Percentiles rank a stretch among this genome's conserved stretches.
phyloP scores from a whole-genome alignment of 1,284 basidiomycete species.

The Lentinula novae-zelandiae region DNA sequence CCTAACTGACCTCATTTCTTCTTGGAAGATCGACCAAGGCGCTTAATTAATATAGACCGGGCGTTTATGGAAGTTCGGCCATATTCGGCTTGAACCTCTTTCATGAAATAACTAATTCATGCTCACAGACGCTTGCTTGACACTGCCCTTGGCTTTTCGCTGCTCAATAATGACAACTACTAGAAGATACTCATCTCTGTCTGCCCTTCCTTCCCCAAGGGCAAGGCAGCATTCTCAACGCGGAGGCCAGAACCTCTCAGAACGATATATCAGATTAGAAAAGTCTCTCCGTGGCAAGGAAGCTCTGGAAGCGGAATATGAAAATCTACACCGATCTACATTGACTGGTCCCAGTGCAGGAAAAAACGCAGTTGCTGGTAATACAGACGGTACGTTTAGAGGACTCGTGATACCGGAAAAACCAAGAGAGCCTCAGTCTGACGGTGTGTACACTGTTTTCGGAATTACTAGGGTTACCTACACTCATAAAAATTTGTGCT shows the following conservation, averaged over 20 bases:
- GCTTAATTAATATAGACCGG: too few relatives aligned
- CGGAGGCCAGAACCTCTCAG: constrained; percentile 45
- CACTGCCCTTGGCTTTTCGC: too few relatives aligned
- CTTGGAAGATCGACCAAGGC: too few relatives aligned
- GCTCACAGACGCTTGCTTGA: too few relatives aligned
- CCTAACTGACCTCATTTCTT: too few relatives aligned
- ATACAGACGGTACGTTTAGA: constrained; percentile 34
- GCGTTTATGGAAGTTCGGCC: too few relatives aligned
- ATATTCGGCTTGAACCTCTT: too few relatives aligned
- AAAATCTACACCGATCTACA: constrained; percentile 18
- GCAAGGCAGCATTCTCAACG: constrained; percentile 4
- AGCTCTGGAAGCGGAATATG: constrained; percentile 29
- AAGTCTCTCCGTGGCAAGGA: constrained; percentile 46
- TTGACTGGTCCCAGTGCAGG: constrained; percentile 1
- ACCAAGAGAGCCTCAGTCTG: constrained; percentile 57
- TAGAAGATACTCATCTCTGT: neutral
- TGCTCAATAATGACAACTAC: too few relatives aligned
- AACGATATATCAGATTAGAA: constrained; percentile 54
- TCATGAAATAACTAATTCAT: too few relatives aligned
- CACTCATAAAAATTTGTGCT: neutral
- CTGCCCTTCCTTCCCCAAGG: neutral
- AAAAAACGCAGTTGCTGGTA: constrained; percentile 3
- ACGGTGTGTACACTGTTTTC: constrained; percentile 44
- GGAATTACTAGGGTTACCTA: neutral
- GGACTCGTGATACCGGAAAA: constrained; percentile 59